phyloP scores from a whole-genome alignment of 225 moss, liverwort and hornwort species.

The Bryoerythrophyllum caledonicum region DNA sequence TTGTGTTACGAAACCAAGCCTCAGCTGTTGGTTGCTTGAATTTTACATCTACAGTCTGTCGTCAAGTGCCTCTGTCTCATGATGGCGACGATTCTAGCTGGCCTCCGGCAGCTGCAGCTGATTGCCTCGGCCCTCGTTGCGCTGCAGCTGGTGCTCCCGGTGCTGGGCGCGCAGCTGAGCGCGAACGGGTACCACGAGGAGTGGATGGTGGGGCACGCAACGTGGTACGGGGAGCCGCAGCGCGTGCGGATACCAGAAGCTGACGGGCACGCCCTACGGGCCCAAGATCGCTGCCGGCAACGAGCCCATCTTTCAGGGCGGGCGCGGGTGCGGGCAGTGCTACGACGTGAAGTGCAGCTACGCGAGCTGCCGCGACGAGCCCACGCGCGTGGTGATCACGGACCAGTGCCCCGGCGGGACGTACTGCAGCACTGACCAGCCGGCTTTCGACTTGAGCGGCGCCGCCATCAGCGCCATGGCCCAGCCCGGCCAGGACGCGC shows the following conservation, averaged over 20 bases:
- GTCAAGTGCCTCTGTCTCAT: too few relatives aligned
- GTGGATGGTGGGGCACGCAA: conserved; percentile 28
- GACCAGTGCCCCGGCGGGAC: conserved; percentile 33
- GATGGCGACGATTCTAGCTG: not conserved
- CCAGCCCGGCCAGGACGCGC: conserved; percentile 11
- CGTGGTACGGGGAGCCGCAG: conserved; percentile 35
- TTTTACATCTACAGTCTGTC: too few relatives aligned
- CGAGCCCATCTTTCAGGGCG: conserved; percentile 30
- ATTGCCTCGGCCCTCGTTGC: not conserved
- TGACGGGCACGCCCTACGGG: conserved; percentile 24
- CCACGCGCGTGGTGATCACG: conserved; percentile 34
- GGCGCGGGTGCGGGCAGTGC: conserved; percentile 30
- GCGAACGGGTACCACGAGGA: conserved; percentile 20
- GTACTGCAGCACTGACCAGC: conserved; percentile 27
- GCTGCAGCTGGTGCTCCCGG: not conserved
- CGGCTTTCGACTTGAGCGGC: conserved; percentile 34
- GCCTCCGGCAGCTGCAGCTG: not conserved
- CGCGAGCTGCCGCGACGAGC: not conserved
- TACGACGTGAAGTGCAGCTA: conserved; percentile 37
- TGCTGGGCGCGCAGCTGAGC: not conserved
- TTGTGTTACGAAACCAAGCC: too few relatives aligned
- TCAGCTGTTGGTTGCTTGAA: too few relatives aligned
- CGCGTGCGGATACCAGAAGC: conserved; percentile 31
- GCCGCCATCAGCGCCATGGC: conserved; percentile 32
- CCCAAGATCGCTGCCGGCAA: conserved; percentile 32